Evolutionary conservation across 2,329 filamentous ascomycete species (phyloP), one percentile per base, ranked within the genome.

Genomic region (Stachybotrys echinatus): DNA sequence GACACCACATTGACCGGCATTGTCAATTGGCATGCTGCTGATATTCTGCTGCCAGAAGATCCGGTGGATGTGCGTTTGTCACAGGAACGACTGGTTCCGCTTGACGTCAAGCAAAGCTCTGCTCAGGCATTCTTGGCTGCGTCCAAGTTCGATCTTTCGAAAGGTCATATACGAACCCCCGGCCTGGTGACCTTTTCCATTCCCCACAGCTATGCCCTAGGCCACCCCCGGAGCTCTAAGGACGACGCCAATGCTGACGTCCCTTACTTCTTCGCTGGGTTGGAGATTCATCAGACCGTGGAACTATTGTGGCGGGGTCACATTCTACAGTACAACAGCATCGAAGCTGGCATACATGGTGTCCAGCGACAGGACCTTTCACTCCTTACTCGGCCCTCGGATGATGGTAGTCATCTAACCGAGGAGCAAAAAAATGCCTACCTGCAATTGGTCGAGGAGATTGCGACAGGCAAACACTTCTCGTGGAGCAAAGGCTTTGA

Each of bases 321-420:
- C 62, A 73, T 61, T 12, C 63, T 83, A 8, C 69, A 67, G 7
- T 81, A 81, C 68, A 76, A 70, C 19, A 74, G 69, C 56, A 69
- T 81, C 53, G 74, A 81, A 52, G 76, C 70, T 5, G 78, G 77
- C 0, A 69, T 70, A 47, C 73, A 76, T 51, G 75, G 74, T 46
- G 77, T 77, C 6, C 73, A 72, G 12, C 69, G 75, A n/a, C 71
- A 75, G 19, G 75, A 79, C 57, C 61, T 83, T 21, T 71, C 67
- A 2, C 67, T 83, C 18, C 8, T 20, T 34, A 14, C 27, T 14
- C 27, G 14, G 27, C 27, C 27, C 14, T 34, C 52, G 57, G 19
- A 50, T 54, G 17, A 52, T 57, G 3, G 43, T n/a, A 12, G 45
- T 47, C 3, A 23, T 18, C 6, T 43, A 42, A 34, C 38, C 18